Conservation (phyloP, 1,284 basidiomycete species). For the Ceraceosorus guamensis region DNA sequence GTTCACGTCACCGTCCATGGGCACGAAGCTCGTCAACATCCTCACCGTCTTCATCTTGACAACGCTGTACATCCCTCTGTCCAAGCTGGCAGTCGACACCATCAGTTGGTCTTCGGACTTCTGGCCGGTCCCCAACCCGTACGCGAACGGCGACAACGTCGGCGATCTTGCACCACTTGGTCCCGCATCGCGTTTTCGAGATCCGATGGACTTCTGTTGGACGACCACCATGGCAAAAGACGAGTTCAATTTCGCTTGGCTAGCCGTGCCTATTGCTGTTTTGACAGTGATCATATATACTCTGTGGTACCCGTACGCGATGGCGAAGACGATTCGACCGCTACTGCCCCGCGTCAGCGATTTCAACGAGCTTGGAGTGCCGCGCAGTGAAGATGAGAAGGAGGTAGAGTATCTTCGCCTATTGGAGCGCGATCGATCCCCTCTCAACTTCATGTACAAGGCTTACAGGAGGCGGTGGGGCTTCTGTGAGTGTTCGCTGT, state of each 20-base stretch:
- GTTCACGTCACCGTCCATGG: constrained; percentile 21
- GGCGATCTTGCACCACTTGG: constrained; percentile 53
- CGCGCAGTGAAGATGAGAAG: constrained; percentile 56
- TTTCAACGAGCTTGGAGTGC: constrained; percentile 65
- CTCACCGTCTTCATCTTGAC: constrained; percentile 33
- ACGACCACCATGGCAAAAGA: constrained; percentile 59
- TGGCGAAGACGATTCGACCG: constrained; percentile 56
- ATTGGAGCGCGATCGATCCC: constrained; percentile 61
- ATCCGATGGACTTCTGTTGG: constrained; percentile 69
- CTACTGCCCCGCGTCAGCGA: constrained; percentile 63
- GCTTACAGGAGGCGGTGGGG: constrained; percentile 51
- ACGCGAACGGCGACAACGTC: constrained; percentile 55
- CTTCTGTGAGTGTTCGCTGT: constrained; percentile 7
- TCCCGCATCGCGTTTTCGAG: constrained; percentile 20
- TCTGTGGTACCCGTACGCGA: constrained; percentile 64
- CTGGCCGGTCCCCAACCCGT: constrained; percentile 56
- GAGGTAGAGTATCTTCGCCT: constrained; percentile 68
- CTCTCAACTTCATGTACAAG: constrained; percentile 65
- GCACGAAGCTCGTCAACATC: constrained; percentile 32
- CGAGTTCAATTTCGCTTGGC: constrained; percentile 65
- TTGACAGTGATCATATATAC: constrained; percentile 59
- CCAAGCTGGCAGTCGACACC: constrained; percentile 38
- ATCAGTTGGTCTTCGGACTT: constrained; percentile 40
- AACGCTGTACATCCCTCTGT: constrained; percentile 36
- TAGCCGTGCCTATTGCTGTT: constrained; percentile 58